phyloP scores from a whole-genome alignment of 2,329 filamentous ascomycete genomes.

The Fusarium sp. region DNA sequence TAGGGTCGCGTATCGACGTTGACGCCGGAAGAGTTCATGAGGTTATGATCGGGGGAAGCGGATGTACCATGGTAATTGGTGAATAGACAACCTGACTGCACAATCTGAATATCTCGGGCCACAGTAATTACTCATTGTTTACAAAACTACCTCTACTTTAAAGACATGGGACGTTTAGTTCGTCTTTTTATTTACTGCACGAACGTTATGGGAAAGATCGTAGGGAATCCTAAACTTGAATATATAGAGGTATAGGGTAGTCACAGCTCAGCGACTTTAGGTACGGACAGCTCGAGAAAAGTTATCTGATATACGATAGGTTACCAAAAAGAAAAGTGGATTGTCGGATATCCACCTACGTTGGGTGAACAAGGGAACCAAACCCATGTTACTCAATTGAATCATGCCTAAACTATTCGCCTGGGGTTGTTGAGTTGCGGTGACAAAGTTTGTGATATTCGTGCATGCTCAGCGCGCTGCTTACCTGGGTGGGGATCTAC shows the following conservation, averaged over 20 bases:
- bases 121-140: background rate
- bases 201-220: background rate
- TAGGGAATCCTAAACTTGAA: background rate
- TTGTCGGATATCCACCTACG: slow-evolving; percentile 27
- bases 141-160: background rate
- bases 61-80: slow-evolving; percentile 76
- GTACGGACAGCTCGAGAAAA: background rate
- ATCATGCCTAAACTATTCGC: slow-evolving; percentile 44
- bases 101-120: background rate
- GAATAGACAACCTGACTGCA: slow-evolving; percentile 54
- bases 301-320: background rate
- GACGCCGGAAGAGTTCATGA: slow-evolving; percentile 72
- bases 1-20: slow-evolving; percentile 73
- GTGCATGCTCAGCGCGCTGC: background rate
- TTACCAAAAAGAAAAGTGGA: background rate
- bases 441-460: slow-evolving; percentile 16
- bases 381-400: background rate
- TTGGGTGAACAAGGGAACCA: slow-evolving; percentile 37
- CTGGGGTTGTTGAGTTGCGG: slow-evolving; percentile 10
- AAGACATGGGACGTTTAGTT: background rate
- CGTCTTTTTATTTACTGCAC: background rate
- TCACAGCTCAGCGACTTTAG: background rate
- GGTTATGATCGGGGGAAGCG: slow-evolving; percentile 73
- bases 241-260: background rate
- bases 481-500: background rate